Base-by-base conservation (phyloP, 2,329 filamentous ascomycete genomes). In the Juglanconis oblonga region DNA sequence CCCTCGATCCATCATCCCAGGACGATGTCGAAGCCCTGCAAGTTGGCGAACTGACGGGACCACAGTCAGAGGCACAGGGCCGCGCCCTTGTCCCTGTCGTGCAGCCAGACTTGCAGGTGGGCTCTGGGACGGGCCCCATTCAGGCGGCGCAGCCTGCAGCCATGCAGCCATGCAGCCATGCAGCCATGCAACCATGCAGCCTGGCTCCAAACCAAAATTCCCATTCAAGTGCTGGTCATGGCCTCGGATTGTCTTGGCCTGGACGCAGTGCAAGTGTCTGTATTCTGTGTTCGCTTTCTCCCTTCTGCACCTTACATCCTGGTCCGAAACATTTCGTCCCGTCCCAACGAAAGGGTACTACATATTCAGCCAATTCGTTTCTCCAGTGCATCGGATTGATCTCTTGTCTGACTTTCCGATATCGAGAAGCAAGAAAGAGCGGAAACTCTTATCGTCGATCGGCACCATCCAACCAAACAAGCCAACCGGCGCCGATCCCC, bases 271-370 rank as follows among this genome's bases (percentile, higher is more conserved):
- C 33, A 32, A 50, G 47, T 44, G 32, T 42, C 24, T 31, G 13
- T 40, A 31, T 56, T 44, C 33, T 33, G 14, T 50, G 17, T 33
- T 51, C 36, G 31, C 49, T 38, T 40, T 24, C 33, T 36, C 38
- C 31, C 42, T 35, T 24, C 44, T 40, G 54, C 49, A 55, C 42
- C 51, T 47, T 42, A 59, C 50, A 59, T 62, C 59, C 56, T 56
- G 55, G 59, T 62, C 60, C 60, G 60, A 62, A 60, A 57, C 54
- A 57, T 52, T 48, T 48, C 52, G 38, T 50, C 51, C 57, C 57
- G 45, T 52, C 57, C 50, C n/a, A 53, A 50, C 54, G 35, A 24
- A 45, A 45, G 33, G 17, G 36, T 45, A 52, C 42, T 40, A 47
- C 13, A 17, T 48, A 29, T 24, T 14, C 44, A 24, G 42, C 36